Evolutionary conservation across 257 asterid species (phyloP), one percentile per base, ranked within the genome.

Genomic region (Gardenia jasminoides): DNA sequence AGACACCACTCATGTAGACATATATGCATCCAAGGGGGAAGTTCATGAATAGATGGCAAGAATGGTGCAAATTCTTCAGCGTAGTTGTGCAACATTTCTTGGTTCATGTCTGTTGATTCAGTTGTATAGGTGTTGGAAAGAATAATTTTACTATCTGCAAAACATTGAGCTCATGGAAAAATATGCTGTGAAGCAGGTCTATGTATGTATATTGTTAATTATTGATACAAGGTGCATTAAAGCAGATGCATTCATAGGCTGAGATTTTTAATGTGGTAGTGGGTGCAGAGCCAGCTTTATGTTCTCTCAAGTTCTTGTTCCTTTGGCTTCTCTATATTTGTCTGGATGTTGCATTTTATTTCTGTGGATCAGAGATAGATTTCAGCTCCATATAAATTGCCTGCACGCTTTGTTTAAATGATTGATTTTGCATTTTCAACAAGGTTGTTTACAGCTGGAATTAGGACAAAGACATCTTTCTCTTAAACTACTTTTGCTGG

Each of bases 11-110:
- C 26, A 64, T 2, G 16, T 28, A 67, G 3, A 39, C 13, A 26
- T 44, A 16, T 16, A 62, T 26, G 9, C 62, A 44, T 62, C 28
- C 44, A 41, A 64, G 16, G 56, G 44, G 59, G 5, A 61, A 62
- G 26, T 71, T 33, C 72, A 71, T 44, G 44, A 79, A 72, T 20
- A 41, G 54, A 22, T 39, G 61, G 64, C 82, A 31, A 70, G 62
- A 58, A 69, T 46, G 36, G 36, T 78, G 58, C 26, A 26, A 6
- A 54, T 15, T 59, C 36, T 41, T 48, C 36, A 20, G 31, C 30
- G 20, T 46, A 6, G 50, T 33, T 43, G 44, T 43, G 44, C 30
- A 6, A 24, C 30, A 30, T 15, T 54, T 48, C 46, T 47, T 31
- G 8, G 10, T 12, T 62, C 48, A 72, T 15, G 28, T 46, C 56